These are phyloP conservation scores for Syzygium malaccense DNA, from an alignment of 441 rosid genomes.

Conservation along the genomic window DNA sequence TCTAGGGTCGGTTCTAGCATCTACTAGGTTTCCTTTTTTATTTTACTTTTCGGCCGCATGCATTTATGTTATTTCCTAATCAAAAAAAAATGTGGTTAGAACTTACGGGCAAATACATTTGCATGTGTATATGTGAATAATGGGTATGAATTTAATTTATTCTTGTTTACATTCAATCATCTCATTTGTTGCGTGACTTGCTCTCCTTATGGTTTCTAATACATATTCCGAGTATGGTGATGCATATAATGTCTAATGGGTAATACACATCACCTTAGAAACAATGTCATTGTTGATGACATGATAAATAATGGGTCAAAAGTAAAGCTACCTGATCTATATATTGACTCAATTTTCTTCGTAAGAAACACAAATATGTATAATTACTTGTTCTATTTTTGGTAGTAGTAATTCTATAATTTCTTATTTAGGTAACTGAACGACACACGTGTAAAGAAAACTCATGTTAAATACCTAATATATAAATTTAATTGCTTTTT, in stretches of 20 bases:
- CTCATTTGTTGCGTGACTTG: neutral
- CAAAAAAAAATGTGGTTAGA: neutral
- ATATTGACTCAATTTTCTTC: neutral
- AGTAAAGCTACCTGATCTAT: neutral
- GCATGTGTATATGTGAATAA: neutral
- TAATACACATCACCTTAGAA: neutral
- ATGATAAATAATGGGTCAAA: neutral
- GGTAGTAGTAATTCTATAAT: neutral
- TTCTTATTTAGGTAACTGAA: neutral
- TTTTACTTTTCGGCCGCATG: neutral
- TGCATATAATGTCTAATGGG: neutral
- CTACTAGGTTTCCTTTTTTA: too few species aligned
- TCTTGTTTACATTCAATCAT: neutral
- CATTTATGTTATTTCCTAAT: too few species aligned
- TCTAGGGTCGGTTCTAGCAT: rapidly evolving
- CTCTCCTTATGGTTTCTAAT: neutral
- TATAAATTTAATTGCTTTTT: neutral
- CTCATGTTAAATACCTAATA: neutral
- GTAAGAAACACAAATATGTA: neutral
- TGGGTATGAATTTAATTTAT: neutral
- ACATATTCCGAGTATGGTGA: neutral
- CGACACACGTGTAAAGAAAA: neutral
- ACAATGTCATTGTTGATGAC: neutral
- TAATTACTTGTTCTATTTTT: neutral
- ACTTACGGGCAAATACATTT: neutral